phyloP scores from a whole-genome alignment of 345 rosid genomes.

The Eucalyptus cloeziana region DNA sequence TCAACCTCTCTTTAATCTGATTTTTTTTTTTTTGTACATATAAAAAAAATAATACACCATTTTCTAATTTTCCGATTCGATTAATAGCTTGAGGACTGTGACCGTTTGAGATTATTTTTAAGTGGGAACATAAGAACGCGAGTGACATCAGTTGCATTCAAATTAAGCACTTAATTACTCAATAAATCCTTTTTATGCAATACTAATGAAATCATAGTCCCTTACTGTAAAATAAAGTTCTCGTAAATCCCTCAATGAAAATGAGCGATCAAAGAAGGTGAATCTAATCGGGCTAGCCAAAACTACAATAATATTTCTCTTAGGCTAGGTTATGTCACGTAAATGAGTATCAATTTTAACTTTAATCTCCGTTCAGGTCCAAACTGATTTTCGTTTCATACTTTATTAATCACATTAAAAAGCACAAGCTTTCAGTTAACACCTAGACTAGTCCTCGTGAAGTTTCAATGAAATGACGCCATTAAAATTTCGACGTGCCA shows the following conservation, averaged over 20 bases:
- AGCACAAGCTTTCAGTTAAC: rapidly evolving
- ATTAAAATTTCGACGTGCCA: rapidly evolving
- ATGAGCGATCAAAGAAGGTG: not conserved
- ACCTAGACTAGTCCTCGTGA: rapidly evolving
- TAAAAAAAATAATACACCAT: not conserved
- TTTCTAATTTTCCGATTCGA: not conserved
- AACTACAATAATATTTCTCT: not conserved
- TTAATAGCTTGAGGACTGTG: not conserved
- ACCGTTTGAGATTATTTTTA: not conserved
- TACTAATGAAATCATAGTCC: not conserved
- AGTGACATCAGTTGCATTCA: not conserved
- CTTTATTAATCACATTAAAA: too few species aligned
- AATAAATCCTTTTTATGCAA: not conserved
- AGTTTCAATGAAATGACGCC: not conserved
- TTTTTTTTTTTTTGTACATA: too few species aligned
- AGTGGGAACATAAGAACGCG: not conserved
- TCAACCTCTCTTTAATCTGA: not conserved
- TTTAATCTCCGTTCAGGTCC: not conserved
- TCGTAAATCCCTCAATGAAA: not conserved
- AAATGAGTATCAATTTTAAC: not conserved
- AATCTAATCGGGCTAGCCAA: not conserved
- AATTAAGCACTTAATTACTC: not conserved
- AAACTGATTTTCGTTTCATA: rapidly evolving
- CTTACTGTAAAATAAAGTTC: too few species aligned
- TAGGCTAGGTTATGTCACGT: not conserved